Evolutionary conservation across 2,329 filamentous ascomycete species (phyloP).

Genomic region (Colletotrichum sp.): DNA sequence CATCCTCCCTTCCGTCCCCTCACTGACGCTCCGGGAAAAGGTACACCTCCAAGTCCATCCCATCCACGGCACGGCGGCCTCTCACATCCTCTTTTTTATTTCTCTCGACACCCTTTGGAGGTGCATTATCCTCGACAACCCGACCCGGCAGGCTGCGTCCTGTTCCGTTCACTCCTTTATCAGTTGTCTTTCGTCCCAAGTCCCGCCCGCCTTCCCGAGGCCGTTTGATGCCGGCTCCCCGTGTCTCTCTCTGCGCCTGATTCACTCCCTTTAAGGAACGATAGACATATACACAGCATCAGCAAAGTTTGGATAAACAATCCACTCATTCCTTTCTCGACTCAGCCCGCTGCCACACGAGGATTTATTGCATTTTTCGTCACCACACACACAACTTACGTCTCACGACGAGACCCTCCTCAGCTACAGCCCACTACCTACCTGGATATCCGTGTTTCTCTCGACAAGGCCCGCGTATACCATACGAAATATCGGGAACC

Average conservation of each 20-base stretch:
- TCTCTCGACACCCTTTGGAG: not conserved
- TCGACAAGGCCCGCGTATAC: not conserved
- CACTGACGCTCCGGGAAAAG: not conserved
- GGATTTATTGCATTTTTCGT: not conserved
- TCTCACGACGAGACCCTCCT: not conserved
- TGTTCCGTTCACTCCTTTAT: constrained; percentile 12
- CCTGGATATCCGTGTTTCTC: constrained; percentile 17
- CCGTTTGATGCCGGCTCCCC: constrained; percentile 3
- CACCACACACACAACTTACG: not conserved
- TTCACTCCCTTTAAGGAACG: not conserved
- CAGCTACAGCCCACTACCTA: not conserved
- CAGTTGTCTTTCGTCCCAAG: not conserved
- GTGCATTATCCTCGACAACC: not conserved
- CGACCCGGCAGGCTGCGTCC: constrained; percentile 3
- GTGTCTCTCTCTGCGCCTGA: not conserved
- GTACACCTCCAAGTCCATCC: not conserved
- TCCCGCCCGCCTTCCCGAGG: not conserved
- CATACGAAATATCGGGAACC: not conserved
- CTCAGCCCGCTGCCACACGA: not conserved
- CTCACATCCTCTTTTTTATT: not conserved
- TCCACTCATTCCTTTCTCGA: constrained; percentile 3
- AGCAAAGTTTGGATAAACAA: not conserved
- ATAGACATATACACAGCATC: not conserved
- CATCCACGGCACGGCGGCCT: constrained; percentile 10
- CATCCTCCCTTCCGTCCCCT: not conserved